Percentiles rank a stretch among this genome's conserved stretches.
phyloP scores from a whole-genome alignment of 108 stramenopile species.

The Cyclotella distinguenda region DNA sequence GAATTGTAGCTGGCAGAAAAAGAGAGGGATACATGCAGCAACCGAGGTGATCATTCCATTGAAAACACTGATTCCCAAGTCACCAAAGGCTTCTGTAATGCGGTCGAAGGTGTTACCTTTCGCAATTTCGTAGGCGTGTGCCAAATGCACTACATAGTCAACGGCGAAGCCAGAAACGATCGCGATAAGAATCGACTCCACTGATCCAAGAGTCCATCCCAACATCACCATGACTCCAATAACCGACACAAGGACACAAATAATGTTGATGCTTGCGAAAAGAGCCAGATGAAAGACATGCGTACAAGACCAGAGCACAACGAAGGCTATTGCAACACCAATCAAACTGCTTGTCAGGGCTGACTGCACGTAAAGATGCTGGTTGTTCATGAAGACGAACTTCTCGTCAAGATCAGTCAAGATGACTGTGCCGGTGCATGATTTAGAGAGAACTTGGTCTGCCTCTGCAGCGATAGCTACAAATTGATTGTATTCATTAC shows the following conservation, averaged over 20 bases:
- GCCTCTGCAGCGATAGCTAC: constrained; percentile 24
- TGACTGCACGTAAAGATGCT: constrained; percentile 46
- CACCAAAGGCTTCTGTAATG: constrained; percentile 50
- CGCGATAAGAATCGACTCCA: constrained; percentile 45
- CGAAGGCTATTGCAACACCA: constrained; percentile 53
- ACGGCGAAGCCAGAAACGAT: constrained; percentile 51
- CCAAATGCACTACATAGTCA: constrained; percentile 56
- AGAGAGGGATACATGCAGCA: constrained; percentile 51
- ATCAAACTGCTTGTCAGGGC: constrained; percentile 47
- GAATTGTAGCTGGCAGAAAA: constrained; percentile 58
- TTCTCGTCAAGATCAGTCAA: constrained; percentile 57
- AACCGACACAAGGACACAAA: constrained; percentile 48
- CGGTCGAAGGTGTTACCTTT: constrained; percentile 35
- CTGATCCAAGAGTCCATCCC: constrained; percentile 51
- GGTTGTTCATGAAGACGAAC: constrained; percentile 65
- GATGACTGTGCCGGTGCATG: constrained; percentile 34
- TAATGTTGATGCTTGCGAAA: constrained; percentile 53
- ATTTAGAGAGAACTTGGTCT: constrained; percentile 21
- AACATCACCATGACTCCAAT: constrained; percentile 50
- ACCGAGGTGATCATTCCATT: constrained; percentile 62
- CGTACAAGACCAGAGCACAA: constrained; percentile 50
- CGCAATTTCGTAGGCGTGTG: constrained; percentile 47
- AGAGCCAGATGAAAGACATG: constrained; percentile 44
- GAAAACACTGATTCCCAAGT: constrained; percentile 61
- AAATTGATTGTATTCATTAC: constrained; percentile 49